phyloP scores from a whole-genome alignment of 495 filamentous ascomycete genomes.

The Patellaria atrata region DNA sequence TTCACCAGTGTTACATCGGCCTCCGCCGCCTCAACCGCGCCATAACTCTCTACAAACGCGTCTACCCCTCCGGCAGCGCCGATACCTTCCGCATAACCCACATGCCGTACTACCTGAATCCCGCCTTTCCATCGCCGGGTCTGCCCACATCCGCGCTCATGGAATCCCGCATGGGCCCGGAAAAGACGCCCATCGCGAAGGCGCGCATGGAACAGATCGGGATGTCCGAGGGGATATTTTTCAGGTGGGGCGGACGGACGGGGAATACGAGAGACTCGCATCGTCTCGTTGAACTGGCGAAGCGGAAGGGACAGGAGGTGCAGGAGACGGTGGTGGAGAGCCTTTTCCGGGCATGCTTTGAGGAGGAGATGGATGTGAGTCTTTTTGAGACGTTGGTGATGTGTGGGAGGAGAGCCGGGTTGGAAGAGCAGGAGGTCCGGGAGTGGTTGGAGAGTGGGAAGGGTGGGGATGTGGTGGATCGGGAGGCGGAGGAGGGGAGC shows the following conservation, averaged over 20 bases:
- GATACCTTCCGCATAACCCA: constrained; percentile 62
- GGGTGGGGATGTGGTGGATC: constrained; percentile 56
- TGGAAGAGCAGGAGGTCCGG: constrained; percentile 44
- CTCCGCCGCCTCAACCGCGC: constrained; percentile 56
- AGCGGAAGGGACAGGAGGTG: constrained; percentile 37
- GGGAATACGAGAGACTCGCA: constrained; percentile 72
- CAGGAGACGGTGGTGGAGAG: constrained; percentile 52
- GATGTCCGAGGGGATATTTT: constrained; percentile 50
- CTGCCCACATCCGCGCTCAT: constrained; percentile 44
- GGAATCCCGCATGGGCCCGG: constrained; percentile 42
- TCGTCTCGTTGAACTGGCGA: constrained; percentile 55
- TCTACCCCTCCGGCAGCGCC: constrained; percentile 38
- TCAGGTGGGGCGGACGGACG: constrained; percentile 55
- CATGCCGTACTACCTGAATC: constrained; percentile 72
- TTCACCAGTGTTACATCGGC: constrained; percentile 61
- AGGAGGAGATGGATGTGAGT: constrained; percentile 66
- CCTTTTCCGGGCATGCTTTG: constrained; percentile 61
- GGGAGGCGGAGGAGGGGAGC: constrained; percentile 48
- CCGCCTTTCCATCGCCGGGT: constrained; percentile 40
- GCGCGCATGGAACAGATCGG: constrained; percentile 44
- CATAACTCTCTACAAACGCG: constrained; percentile 47
- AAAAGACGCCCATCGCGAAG: constrained; percentile 40
- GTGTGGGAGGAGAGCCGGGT: constrained; percentile 47
- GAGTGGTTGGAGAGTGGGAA: constrained; percentile 47
- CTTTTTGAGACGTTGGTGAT: constrained; percentile 41